A percentile compares a stretch with the other conserved stretches of the same genome.
phyloP scores from a whole-genome alignment of 2,329 filamentous ascomycete species.

The Fusarium poae region DNA sequence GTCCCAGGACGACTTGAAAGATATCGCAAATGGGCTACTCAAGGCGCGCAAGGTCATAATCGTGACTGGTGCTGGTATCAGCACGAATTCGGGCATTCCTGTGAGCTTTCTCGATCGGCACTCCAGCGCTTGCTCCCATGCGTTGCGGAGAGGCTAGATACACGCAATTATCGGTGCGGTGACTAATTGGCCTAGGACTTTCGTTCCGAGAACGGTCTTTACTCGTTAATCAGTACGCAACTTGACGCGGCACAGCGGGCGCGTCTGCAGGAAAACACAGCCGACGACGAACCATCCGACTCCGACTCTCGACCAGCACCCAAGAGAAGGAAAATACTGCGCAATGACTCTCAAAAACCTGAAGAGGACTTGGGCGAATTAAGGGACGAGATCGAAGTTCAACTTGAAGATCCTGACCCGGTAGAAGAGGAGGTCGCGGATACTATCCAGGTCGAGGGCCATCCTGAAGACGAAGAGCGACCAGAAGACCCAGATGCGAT shows the following conservation, averaged over 20 bases:
- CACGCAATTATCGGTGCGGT: slow-evolving; percentile 3
- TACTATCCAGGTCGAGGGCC: slow-evolving; percentile 36
- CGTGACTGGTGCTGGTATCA: slow-evolving; percentile 79
- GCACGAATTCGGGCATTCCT: slow-evolving; percentile 81
- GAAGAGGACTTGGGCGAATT: slow-evolving; percentile 26
- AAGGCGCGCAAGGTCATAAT: slow-evolving; percentile 78
- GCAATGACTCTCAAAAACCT: slow-evolving; percentile 35
- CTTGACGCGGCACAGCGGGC: slow-evolving; percentile 66
- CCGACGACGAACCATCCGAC: slow-evolving; percentile 40
- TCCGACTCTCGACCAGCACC: slow-evolving; percentile 39
- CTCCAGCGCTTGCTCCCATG: slow-evolving; percentile 22
- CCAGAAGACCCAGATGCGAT: slow-evolving; percentile 8
- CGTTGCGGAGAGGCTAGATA: slow-evolving; percentile 4
- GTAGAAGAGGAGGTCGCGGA: slow-evolving; percentile 36
- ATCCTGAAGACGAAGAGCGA: slow-evolving; percentile 33
- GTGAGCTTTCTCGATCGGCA: slow-evolving; percentile 57
- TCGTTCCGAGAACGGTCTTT: slow-evolving; percentile 78
- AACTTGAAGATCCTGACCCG: slow-evolving; percentile 33
- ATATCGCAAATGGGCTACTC: slow-evolving; percentile 73
- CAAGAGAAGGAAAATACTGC: slow-evolving; percentile 55
- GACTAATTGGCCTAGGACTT: slow-evolving; percentile 68
- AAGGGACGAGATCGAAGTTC: slow-evolving; percentile 46
- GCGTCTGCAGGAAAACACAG: slow-evolving; percentile 46
- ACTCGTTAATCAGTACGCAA: slow-evolving; percentile 77
- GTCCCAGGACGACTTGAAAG: slow-evolving; percentile 68